Base-by-base conservation (phyloP, 169 alveolate species). In the Babesia ovis region DNA sequence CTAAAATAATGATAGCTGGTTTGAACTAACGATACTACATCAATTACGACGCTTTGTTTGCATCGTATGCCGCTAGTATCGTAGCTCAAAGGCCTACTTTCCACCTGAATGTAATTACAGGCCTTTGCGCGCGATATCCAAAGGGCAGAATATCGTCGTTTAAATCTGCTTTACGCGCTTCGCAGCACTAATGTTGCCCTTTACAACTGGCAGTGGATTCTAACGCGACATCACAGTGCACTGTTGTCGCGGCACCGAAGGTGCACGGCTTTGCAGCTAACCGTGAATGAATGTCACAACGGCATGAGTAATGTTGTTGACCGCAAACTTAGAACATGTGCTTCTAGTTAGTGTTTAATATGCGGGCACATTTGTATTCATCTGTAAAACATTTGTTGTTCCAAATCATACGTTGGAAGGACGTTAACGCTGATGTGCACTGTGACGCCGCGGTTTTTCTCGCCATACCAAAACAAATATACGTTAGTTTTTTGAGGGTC, bases 181-280 rank as follows among this genome's bases (percentile, higher is more conserved):
- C 20, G 5, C 32, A 48, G 27, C 27, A 48, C 5, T 20, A 5
- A 12, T 6, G 56, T 8, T 48, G 56, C 27, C 56, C 56, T 18
- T 48, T 18, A 48, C 5, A 18, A 55, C 8, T 55, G 18, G 11
- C 25, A 3, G 67, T 31, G 50, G 67, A 57, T 34, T 57, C 67
- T n/a, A 57, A 3, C 25, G 50, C 67, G 67, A 57, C 67, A 57
- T 57, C 67, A 32, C 50, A 57, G 67, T 57, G 67, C 67, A 57
- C 31, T 20, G 67, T 11, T 57, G 51, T 57, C 4, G 48, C 67
- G 50, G 67, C 67, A 57, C 67, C 67, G 5, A 31, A 57, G 71
- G 71, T 61, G 71, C 71, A 61, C 71, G n/a, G 27, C n/a, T 41
- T 39, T 61, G 71, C 71, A 61, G 37, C 2, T 3, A 6, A 6